Evolutionary conservation across 2,329 filamentous ascomycete genomes (phyloP).

Genomic region (Fusarium sp.): DNA sequence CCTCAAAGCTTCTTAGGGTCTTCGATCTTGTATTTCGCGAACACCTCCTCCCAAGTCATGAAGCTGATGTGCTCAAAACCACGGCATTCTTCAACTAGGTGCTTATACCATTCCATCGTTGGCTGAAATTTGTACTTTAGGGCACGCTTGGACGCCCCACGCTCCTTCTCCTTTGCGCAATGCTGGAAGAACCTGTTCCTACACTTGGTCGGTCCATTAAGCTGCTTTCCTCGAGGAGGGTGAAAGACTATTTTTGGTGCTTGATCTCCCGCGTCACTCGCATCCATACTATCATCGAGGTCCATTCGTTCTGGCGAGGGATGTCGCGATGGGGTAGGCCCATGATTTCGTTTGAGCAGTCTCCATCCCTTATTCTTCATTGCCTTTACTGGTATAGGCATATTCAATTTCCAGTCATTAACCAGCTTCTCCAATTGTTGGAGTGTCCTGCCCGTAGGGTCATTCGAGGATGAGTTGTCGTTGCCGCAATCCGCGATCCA

Average conservation of each 20-base stretch:
- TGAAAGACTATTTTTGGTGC: conserved; percentile 59
- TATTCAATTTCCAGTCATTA: conserved; percentile 47
- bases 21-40: conserved; percentile 48
- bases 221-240: conserved; percentile 54
- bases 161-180: conserved; percentile 37
- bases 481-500: conserved; percentile 59
- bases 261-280: conserved; percentile 27
- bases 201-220: conserved; percentile 50
- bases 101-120: conserved; percentile 65
- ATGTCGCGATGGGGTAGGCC: not conserved
- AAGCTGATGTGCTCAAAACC: conserved; percentile 64
- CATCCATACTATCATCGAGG: conserved; percentile 36
- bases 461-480: conserved; percentile 17
- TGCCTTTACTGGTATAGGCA: conserved; percentile 52
- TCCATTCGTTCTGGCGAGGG: conserved; percentile 37
- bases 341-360: conserved; percentile 42
- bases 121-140: conserved; percentile 57
- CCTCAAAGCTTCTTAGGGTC: conserved; percentile 36
- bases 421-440: conserved; percentile 53
- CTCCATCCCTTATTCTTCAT: conserved; percentile 56
- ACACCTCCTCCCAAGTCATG: conserved; percentile 57
- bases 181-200: conserved; percentile 60
- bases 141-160: not conserved
- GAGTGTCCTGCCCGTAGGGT: conserved; percentile 59
- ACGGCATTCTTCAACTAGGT: conserved; percentile 61